Conservation (phyloP, 805 yeast species). For the Kazachstania africana region DNA sequence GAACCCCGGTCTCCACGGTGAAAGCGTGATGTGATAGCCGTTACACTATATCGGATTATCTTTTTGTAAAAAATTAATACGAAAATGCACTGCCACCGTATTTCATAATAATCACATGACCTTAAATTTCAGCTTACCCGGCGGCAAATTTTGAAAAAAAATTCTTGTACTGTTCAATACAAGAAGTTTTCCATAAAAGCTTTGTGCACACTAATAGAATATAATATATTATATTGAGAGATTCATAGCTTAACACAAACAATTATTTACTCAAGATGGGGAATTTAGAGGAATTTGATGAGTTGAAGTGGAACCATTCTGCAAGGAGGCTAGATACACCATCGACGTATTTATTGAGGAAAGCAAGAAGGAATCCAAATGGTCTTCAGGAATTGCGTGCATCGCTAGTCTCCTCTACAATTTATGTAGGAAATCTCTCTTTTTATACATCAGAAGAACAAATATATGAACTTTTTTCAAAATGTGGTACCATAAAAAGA, state of each 20-base stretch:
- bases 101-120: too few species aligned
- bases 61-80: too few species aligned
- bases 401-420: constrained; percentile 57
- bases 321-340: constrained; percentile 62
- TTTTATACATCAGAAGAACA: constrained; percentile 93
- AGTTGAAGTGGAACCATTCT: constrained; percentile 47
- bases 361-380: constrained; percentile 41
- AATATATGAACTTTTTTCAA: constrained; percentile 73
- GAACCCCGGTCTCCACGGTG: constrained; percentile 8
- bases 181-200: too few species aligned
- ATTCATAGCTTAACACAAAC: too few species aligned
- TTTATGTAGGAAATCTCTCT: constrained; percentile 85
- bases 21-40: constrained; percentile 25
- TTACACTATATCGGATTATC: constrained; percentile 21
- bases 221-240: too few species aligned
- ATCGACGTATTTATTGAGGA: constrained; percentile 52
- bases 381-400: constrained; percentile 54
- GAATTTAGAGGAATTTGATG: constrained; percentile 37
- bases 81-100: too few species aligned
- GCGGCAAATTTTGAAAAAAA: too few species aligned
- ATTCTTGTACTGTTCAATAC: too few species aligned
- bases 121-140: too few species aligned
- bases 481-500: constrained; percentile 66
- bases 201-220: too few species aligned
- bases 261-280: background rate